Evolutionary conservation across 2,329 filamentous ascomycete genomes (phyloP).

Genomic region (Periconia macrospinosa): DNA sequence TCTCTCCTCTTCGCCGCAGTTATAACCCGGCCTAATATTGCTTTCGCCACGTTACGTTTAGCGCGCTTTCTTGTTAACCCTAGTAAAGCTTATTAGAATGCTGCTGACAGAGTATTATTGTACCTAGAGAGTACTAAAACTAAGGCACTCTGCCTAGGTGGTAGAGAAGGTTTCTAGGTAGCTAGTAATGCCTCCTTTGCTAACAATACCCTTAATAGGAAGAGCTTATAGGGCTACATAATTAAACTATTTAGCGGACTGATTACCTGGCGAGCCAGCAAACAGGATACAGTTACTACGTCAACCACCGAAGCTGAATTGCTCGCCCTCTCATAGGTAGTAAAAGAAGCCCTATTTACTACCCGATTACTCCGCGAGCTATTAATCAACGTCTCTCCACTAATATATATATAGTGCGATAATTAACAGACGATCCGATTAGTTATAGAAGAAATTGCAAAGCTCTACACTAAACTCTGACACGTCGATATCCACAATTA

Average conservation of each 20-base stretch:
- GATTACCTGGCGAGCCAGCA: not conserved
- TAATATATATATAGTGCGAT: constrained; percentile 8
- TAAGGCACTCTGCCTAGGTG: not conserved
- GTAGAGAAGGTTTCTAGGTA: constrained; percentile 3
- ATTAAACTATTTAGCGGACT: constrained; percentile 11
- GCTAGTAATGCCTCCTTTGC: constrained; percentile 9
- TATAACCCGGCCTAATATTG: constrained; percentile 5
- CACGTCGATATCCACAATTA: no score
- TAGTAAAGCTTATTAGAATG: not conserved
- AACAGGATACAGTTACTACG: constrained; percentile 11
- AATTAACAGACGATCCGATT: constrained; percentile 11
- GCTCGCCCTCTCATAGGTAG: constrained; percentile 4
- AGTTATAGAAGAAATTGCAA: no score
- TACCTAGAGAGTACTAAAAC: constrained; percentile 2
- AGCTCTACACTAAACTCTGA: no score
- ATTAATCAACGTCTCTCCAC: not conserved
- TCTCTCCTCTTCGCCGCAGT: constrained; percentile 7
- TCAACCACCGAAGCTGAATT: constrained; percentile 11
- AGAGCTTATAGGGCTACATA: constrained; percentile 7
- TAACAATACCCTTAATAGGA: constrained; percentile 1
- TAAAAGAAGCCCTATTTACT: constrained; percentile 8
- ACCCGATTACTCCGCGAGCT: constrained; percentile 4
- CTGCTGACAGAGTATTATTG: constrained; percentile 5
- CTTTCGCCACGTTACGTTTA: constrained; percentile 6
- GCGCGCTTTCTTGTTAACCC: constrained; percentile 3